Evolutionary conservation across 2,329 filamentous ascomycete species (phyloP).

Genomic region (Coniochaeta prunicola): DNA sequence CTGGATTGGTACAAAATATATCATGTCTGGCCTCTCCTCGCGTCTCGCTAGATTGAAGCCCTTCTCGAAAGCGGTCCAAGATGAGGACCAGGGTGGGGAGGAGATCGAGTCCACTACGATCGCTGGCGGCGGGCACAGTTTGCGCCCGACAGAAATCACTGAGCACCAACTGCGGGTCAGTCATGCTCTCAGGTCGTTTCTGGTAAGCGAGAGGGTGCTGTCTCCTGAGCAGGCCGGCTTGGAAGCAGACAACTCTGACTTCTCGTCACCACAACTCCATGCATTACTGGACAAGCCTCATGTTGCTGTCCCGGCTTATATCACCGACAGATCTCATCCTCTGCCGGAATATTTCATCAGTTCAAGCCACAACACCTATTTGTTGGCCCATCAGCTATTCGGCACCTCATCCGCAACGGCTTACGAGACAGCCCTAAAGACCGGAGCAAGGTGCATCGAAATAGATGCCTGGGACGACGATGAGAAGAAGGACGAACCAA

Average conservation of each 20-base stretch:
- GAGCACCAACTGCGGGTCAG: constrained; percentile 51
- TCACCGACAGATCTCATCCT: constrained; percentile 51
- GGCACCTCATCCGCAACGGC: constrained; percentile 55
- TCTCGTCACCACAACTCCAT: constrained; percentile 27
- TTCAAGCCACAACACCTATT: constrained; percentile 67
- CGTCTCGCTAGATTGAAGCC: constrained; percentile 23
- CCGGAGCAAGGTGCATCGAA: constrained; percentile 63
- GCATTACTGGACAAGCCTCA: constrained; percentile 48
- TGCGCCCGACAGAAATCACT: constrained; percentile 34
- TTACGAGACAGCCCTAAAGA: constrained; percentile 54
- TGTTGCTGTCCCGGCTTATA: constrained; percentile 44
- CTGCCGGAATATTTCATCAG: constrained; percentile 66
- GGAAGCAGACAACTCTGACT: constrained; percentile 29
- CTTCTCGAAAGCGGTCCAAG: constrained; percentile 20
- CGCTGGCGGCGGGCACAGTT: constrained; percentile 49
- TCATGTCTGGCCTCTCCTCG: constrained; percentile 1
- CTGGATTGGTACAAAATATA: background rate
- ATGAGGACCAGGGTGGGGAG: constrained; percentile 44
- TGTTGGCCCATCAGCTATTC: constrained; percentile 62
- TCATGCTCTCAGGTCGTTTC: constrained; percentile 46
- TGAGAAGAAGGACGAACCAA: constrained; percentile 54
- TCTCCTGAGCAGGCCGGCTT: constrained; percentile 39
- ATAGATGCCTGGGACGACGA: constrained; percentile 67
- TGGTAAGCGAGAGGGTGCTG: constrained; percentile 44
- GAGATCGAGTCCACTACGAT: constrained; percentile 40